phyloP scores from a whole-genome alignment of 106 monocot genomes.

The Narthecium ossifragum region DNA sequence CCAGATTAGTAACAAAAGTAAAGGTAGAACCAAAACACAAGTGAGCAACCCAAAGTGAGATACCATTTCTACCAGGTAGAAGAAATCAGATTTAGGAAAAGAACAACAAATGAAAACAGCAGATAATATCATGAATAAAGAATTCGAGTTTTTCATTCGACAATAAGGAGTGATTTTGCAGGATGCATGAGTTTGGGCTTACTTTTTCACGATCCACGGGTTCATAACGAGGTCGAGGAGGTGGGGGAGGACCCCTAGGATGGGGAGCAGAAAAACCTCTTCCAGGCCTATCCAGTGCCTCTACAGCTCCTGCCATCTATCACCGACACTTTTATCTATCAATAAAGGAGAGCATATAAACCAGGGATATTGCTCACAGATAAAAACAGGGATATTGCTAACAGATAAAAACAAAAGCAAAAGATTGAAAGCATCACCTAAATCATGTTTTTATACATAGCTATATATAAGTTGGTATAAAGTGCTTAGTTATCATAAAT shows the following conservation, averaged over 20 bases:
- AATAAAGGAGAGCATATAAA: too few relatives aligned
- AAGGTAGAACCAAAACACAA: not conserved
- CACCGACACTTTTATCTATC: not conserved
- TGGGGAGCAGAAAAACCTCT: constrained; percentile 26
- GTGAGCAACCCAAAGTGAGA: not conserved
- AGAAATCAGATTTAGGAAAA: not conserved
- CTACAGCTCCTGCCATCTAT: constrained; percentile 12
- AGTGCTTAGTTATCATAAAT: too few relatives aligned
- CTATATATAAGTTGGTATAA: too few relatives aligned
- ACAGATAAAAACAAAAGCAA: too few relatives aligned
- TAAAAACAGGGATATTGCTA: too few relatives aligned
- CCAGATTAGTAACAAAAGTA: too few relatives aligned
- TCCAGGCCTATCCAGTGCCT: constrained; percentile 22
- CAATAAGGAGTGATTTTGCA: too few relatives aligned
- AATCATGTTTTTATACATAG: too few relatives aligned
- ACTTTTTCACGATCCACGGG: constrained; percentile 62
- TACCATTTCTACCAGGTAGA: not conserved
- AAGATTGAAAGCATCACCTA: too few relatives aligned
- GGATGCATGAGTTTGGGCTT: not conserved
- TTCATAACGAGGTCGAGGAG: constrained; percentile 27
- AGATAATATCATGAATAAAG: not conserved
- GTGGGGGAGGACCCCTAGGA: constrained; percentile 26
- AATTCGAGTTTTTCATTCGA: not conserved
- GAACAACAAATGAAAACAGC: not conserved
- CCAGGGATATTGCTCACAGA: too few relatives aligned